Conservation (phyloP, 495 filamentous ascomycete species). For the Pseudomonodictys pantanalensis region DNA sequence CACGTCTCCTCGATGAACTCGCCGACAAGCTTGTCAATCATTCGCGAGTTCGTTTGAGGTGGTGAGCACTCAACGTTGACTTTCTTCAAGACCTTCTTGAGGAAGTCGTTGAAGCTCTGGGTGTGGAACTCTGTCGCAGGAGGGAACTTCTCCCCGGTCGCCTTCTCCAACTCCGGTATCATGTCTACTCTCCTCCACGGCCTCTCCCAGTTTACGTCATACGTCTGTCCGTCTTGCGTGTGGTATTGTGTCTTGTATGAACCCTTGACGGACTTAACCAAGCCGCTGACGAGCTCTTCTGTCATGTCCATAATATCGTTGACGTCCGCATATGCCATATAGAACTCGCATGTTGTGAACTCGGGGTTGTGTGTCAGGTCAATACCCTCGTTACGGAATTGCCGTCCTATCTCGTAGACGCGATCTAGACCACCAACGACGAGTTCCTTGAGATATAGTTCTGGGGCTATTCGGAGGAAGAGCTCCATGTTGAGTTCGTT, state of each 20-base stretch:
- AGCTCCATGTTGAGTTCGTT: conserved; percentile 87
- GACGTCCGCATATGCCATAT: conserved; percentile 90
- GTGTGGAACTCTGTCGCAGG: conserved; percentile 87
- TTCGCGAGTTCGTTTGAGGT: conserved; percentile 90
- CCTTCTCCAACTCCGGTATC: conserved; percentile 90
- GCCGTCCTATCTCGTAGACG: conserved; percentile 88
- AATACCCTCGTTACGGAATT: conserved; percentile 93
- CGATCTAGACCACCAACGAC: conserved; percentile 89
- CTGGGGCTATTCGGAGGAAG: conserved; percentile 91
- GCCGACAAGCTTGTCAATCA: conserved; percentile 94
- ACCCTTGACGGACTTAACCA: conserved; percentile 88
- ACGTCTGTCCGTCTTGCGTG: conserved; percentile 77
- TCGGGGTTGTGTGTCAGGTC: conserved; percentile 98
- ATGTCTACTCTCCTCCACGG: conserved; percentile 95
- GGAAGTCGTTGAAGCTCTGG: conserved; percentile 78
- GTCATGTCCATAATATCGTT: conserved; percentile 91
- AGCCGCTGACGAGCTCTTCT: conserved; percentile 87
- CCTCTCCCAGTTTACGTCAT: conserved; percentile 90
- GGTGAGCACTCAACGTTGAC: conserved; percentile 84
- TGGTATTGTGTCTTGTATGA: conserved; percentile 77
- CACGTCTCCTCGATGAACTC: conserved; percentile 91
- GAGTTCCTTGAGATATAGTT: conserved; percentile 93
- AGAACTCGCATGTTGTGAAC: conserved; percentile 97
- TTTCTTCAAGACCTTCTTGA: conserved; percentile 80
- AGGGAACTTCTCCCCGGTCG: conserved; percentile 89